Evolutionary conservation across 148 eudicot genomes (phyloP).

Genomic region (Dianthus caryophyllus): DNA sequence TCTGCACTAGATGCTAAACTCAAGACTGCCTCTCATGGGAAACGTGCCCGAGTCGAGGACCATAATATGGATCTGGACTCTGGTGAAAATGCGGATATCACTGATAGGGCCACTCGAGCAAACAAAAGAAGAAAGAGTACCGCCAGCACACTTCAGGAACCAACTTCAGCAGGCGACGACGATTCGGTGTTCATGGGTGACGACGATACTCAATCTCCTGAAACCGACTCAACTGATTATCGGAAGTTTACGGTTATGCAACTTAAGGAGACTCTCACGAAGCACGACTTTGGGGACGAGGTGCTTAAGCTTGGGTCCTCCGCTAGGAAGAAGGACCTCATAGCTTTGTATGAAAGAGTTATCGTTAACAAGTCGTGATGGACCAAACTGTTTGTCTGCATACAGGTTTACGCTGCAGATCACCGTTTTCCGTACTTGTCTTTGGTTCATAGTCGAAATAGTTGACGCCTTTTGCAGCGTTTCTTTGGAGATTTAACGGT

Average conservation of each 20-base stretch:
- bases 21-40: slow-evolving; percentile 67
- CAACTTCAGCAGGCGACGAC: slow-evolving; percentile 52
- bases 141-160: slow-evolving; percentile 40
- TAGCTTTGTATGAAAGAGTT: slow-evolving; percentile 75
- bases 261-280: slow-evolving; percentile 77
- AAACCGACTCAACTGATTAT: slow-evolving; percentile 52
- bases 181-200: slow-evolving; percentile 58
- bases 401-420: neutral
- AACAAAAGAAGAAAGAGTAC: slow-evolving; percentile 65
- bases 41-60: slow-evolving; percentile 67
- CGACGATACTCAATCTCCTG: slow-evolving; percentile 57
- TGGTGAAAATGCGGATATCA: slow-evolving; percentile 39
- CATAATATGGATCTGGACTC: slow-evolving; percentile 59
- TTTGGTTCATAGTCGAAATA: neutral
- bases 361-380: slow-evolving; percentile 53
- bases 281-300: slow-evolving; percentile 73
- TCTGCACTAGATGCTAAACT: slow-evolving; percentile 70
- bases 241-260: slow-evolving; percentile 64
- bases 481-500: neutral
- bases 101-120: slow-evolving; percentile 37
- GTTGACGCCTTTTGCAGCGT: neutral
- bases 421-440: neutral
- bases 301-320: slow-evolving; percentile 68
- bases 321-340: slow-evolving; percentile 64
- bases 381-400: neutral